A percentile compares a stretch with the other conserved stretches of the same genome.
Conservation (phyloP, 2,329 filamentous ascomycete genomes). For the Myriosclerotinia curreyana region DNA sequence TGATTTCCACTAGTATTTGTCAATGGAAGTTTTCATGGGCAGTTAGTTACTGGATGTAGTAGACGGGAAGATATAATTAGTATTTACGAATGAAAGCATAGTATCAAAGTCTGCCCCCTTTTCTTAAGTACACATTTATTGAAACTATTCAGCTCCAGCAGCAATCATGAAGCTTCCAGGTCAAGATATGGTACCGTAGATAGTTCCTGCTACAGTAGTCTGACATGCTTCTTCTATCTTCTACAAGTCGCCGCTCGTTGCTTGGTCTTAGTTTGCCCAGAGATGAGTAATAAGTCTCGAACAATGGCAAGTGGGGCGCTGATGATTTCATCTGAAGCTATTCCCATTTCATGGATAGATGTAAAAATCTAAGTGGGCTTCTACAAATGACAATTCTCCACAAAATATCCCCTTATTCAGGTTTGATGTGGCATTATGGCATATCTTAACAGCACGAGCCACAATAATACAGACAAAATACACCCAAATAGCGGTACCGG, state of each 20-base stretch:
- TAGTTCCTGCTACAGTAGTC: background rate
- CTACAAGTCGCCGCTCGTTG: background rate
- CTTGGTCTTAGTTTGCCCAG: background rate
- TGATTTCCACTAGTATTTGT: background rate
- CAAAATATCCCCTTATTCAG: background rate
- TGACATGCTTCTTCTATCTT: background rate
- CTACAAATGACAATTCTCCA: constrained; percentile 17
- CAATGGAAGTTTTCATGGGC: background rate
- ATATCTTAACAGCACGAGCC: constrained; percentile 1
- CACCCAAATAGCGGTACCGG: constrained; percentile 1
- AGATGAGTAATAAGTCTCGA: background rate
- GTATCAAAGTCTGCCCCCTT: background rate
- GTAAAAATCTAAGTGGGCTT: constrained; percentile 7
- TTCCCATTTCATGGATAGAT: constrained; percentile 20
- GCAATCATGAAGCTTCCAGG: background rate
- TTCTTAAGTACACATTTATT: background rate
- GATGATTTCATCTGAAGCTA: constrained; percentile 16
- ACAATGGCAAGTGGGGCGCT: background rate
- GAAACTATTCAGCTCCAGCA: background rate
- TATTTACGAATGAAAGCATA: background rate
- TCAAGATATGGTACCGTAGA: no score
- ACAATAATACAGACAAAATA: constrained; percentile 3
- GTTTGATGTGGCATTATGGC: background rate
- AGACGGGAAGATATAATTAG: background rate
- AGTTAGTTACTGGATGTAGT: background rate